Evolutionary conservation across 805 yeast genomes (phyloP), one percentile per base, ranked within the genome.

Genomic region (Komagataella pseudopastoris): DNA sequence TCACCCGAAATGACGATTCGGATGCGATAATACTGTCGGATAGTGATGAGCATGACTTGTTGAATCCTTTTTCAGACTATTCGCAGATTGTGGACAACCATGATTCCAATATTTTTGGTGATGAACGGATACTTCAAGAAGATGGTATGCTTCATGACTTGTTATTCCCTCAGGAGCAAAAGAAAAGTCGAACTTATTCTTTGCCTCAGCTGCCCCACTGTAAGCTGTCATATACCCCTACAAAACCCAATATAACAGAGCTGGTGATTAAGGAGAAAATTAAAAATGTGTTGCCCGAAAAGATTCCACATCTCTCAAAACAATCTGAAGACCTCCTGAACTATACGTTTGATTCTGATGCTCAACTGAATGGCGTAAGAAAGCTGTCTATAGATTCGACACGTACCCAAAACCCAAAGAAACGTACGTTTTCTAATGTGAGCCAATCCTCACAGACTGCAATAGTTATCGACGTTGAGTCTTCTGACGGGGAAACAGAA

Each of bases 151-250:
- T 30, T 6, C 39, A 30, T 30, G 39, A 30, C 14, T 30, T 30
- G 39, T 14, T 30, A 8, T 30, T 30, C 39, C 39, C 39, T 30
- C 39, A 30, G 39, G 39, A 30, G 14, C 39, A 30, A 10, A 50
- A 51, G 57, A 75, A 74, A 54, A 71, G 71, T 55, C 64, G 81
- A 59, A 76, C 81, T 0, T 72, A 75, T 46, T 76, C 81, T 0
- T 56, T 77, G 48, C 83, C 83, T 4, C 83, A 78, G 56, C 57
- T 78, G 20, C 74, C 80, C 0, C 68, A 76, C 51, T 69, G 80
- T 2, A 72, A 68, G 53, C 62, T 77, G 16, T 54, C 64, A 2
- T 77, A 77, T 54, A 57, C 56, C 43, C 69, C 68, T 1, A 22
- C 47, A 2, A 18, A 22, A 22, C 58, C 56, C 8, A 56, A 62